Evolutionary conservation across 495 filamentous ascomycete species (phyloP).

Genomic region (Penicillium argentinense): DNA sequence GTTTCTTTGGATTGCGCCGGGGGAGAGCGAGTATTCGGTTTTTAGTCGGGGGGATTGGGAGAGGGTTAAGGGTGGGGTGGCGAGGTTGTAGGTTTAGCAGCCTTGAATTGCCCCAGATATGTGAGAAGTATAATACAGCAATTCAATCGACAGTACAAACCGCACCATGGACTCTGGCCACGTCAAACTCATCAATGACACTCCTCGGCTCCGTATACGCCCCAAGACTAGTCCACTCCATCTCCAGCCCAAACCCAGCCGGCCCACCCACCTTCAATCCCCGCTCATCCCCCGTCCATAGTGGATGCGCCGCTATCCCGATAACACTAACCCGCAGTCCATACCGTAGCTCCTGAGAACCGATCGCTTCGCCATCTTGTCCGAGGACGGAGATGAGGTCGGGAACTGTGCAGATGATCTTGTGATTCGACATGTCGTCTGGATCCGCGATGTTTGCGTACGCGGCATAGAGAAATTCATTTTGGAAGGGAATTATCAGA

Average conservation of each 20-base stretch:
- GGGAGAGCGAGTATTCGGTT: slow-evolving; percentile 53
- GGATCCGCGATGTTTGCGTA: slow-evolving; percentile 14
- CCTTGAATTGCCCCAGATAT: no score
- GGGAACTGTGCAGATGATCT: slow-evolving; percentile 32
- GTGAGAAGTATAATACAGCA: no score
- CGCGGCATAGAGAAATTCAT: slow-evolving; percentile 59
- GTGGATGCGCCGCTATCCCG: slow-evolving; percentile 33
- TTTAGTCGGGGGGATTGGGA: slow-evolving; percentile 62
- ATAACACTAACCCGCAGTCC: slow-evolving; percentile 36
- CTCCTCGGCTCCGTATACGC: slow-evolving; percentile 22
- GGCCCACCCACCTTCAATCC: slow-evolving; percentile 38
- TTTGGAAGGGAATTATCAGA: slow-evolving; percentile 63
- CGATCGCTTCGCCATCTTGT: slow-evolving; percentile 32
- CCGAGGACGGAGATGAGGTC: slow-evolving; percentile 34
- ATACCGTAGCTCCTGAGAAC: slow-evolving; percentile 36
- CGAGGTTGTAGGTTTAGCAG: slow-evolving; percentile 51
- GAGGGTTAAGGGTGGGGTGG: slow-evolving; percentile 46
- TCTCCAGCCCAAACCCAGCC: slow-evolving; percentile 25
- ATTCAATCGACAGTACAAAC: no score
- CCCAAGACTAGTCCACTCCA: slow-evolving; percentile 24
- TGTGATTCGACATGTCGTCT: slow-evolving; percentile 18
- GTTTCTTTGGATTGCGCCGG: slow-evolving; percentile 57
- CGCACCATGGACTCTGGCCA: no score
- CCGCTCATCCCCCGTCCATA: slow-evolving; percentile 33
- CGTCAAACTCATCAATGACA: slow-evolving; percentile 24